Evolutionary conservation across 176 grass and related monocot genomes (phyloP).

Genomic region (Eremochloa ophiuroides): DNA sequence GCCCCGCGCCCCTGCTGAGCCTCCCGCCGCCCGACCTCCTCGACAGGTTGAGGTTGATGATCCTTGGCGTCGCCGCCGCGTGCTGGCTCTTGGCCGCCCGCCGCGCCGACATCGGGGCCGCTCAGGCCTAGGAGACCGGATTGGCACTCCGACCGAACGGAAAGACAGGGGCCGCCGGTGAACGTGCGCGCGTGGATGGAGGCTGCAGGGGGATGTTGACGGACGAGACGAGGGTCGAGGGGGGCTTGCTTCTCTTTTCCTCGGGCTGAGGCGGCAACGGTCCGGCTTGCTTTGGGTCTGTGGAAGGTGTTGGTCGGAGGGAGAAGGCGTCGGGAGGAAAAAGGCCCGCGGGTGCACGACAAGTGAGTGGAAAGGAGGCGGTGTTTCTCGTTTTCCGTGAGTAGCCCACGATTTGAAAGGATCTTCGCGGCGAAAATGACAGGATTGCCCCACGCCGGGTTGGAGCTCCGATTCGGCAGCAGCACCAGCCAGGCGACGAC

Average conservation of each 20-base stretch:
- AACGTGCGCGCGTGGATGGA: conserved; percentile 5
- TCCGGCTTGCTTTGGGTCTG: conserved; percentile 23
- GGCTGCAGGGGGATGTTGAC: not conserved
- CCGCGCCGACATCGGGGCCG: conserved; percentile 40
- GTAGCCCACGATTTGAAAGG: conserved; percentile 69
- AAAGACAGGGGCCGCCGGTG: not conserved
- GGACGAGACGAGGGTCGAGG: not conserved
- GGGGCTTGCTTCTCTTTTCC: not conserved
- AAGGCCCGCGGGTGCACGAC: conserved; percentile 2
- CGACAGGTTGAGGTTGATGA: conserved; percentile 51
- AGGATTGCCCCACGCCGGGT: conserved; percentile 13
- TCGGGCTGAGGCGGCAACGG: conserved; percentile 49
- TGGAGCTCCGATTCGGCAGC: conserved; percentile 6
- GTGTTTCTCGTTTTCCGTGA: conserved; percentile 57
- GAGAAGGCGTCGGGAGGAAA: conserved; percentile 24
- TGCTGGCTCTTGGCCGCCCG: conserved; percentile 49
- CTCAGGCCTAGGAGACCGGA: not conserved
- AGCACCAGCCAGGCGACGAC: no score
- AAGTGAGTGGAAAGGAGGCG: conserved; percentile 10
- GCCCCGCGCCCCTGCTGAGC: conserved; percentile 1
- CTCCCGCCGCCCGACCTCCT: conserved; percentile 31
- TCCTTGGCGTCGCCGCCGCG: conserved; percentile 33
- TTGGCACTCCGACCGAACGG: not conserved
- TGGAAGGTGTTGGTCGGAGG: conserved; percentile 50
- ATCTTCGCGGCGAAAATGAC: conserved; percentile 39